A percentile compares a stretch with the other conserved stretches of the same genome.
Evolutionary conservation across 1,284 basidiomycete species (phyloP).

Genomic region (Sutorius eximius): DNA sequence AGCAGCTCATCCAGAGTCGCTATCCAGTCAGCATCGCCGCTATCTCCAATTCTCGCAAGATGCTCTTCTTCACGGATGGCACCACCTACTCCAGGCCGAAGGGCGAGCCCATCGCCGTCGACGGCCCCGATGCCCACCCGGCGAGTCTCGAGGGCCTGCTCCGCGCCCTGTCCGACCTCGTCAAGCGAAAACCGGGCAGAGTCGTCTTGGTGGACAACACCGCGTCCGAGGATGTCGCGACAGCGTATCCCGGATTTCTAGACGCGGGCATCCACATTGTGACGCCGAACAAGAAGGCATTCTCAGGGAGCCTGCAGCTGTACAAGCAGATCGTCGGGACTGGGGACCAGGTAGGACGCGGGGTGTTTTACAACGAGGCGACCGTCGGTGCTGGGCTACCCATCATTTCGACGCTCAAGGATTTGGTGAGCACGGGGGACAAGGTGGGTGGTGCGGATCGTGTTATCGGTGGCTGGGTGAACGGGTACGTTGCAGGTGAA

Average conservation of each 20-base stretch:
- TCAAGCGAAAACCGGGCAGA: slow-evolving; percentile 40
- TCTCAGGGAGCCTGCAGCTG: slow-evolving; percentile 73
- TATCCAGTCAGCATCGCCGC: slow-evolving; percentile 72
- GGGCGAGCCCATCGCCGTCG: slow-evolving; percentile 45
- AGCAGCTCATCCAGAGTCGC: slow-evolving; percentile 71
- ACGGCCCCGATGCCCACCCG: slow-evolving; percentile 41
- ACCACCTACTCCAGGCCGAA: slow-evolving; percentile 38
- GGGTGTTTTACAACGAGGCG: slow-evolving; percentile 83
- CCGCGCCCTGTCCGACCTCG: slow-evolving; percentile 35
- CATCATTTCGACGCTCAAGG: slow-evolving; percentile 88
- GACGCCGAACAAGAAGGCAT: slow-evolving; percentile 98
- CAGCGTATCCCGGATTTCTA: slow-evolving; percentile 83
- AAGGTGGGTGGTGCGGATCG: slow-evolving; percentile 49
- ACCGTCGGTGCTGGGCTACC: slow-evolving; percentile 97
- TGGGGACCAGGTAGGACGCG: slow-evolving; percentile 45
- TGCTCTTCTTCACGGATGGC: slow-evolving; percentile 57
- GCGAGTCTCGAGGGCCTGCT: slow-evolving; percentile 47
- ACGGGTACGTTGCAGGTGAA: slow-evolving; percentile 47
- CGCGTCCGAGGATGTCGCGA: slow-evolving; percentile 81
- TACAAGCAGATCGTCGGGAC: slow-evolving; percentile 67
- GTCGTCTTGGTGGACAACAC: slow-evolving; percentile 94
- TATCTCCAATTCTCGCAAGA: slow-evolving; percentile 75
- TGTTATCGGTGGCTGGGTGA: neutral
- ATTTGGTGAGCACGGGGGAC: slow-evolving; percentile 91
- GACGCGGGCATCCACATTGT: slow-evolving; percentile 82